These are phyloP conservation scores for Umbilicaria muhlenbergii DNA, from an alignment of 495 filamentous ascomycete genomes.

Conservation along the genomic window DNA sequence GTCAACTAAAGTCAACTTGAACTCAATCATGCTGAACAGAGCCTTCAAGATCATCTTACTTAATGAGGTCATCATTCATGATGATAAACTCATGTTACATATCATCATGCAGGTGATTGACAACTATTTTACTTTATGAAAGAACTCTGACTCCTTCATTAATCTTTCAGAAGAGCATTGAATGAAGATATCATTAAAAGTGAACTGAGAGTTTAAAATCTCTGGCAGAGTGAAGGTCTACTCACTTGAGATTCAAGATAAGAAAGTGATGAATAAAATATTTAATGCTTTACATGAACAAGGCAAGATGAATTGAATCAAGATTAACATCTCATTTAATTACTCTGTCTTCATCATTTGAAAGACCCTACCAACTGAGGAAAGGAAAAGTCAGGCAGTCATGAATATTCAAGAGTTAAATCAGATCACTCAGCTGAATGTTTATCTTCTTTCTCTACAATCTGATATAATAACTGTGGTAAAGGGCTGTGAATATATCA, in stretches of 20 bases:
- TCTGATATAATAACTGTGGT: slow-evolving; percentile 1
- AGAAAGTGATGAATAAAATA: slow-evolving; percentile 1
- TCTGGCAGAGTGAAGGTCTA: background rate
- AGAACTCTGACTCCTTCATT: too few species aligned
- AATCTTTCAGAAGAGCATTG: too few species aligned
- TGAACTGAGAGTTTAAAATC: too few species aligned
- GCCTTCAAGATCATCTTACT: too few species aligned
- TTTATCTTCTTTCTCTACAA: slow-evolving; percentile 2
- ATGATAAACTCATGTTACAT: too few species aligned
- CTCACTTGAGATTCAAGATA: background rate
- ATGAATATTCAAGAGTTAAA: slow-evolving; percentile 7
- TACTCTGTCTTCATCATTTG: background rate
- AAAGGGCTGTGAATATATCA: slow-evolving; percentile 3
- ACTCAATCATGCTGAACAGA: too few species aligned
- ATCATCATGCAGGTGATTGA: too few species aligned
- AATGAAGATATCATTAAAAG: too few species aligned
- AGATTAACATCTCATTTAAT: background rate
- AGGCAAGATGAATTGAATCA: background rate
- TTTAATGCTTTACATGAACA: slow-evolving; percentile 2
- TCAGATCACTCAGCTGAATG: background rate
- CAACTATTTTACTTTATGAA: too few species aligned
- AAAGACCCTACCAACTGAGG: background rate
- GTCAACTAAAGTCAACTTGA: too few species aligned
- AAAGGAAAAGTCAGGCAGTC: background rate
- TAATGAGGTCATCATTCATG: too few species aligned